Conservation (phyloP, 2,329 filamentous ascomycete species). For the Trichoderma sp. region DNA sequence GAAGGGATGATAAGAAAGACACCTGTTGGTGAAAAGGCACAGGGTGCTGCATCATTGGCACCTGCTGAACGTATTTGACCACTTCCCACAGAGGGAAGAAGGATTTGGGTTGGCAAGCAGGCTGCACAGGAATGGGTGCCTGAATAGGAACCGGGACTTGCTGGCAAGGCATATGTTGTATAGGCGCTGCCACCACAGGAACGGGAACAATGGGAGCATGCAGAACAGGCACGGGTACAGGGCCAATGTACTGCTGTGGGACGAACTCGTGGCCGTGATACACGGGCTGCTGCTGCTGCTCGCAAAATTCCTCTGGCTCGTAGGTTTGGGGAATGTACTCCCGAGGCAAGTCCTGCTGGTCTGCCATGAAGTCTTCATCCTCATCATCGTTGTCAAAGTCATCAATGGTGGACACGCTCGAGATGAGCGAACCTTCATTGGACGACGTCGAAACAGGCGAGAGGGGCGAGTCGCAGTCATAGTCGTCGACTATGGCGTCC, state of each 20-base stretch:
- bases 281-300: slow-evolving; percentile 35
- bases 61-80: slow-evolving; percentile 54
- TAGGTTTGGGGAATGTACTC: slow-evolving; percentile 47
- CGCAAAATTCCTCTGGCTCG: slow-evolving; percentile 48
- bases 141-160: slow-evolving; percentile 34
- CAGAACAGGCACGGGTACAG: slow-evolving; percentile 31
- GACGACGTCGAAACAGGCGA: slow-evolving; percentile 54
- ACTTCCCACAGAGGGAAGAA: slow-evolving; percentile 54
- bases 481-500: slow-evolving; percentile 46
- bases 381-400: slow-evolving; percentile 41
- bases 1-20: slow-evolving; percentile 52
- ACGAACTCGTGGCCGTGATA: slow-evolving; percentile 50
- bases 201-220: slow-evolving; percentile 28
- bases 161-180: slow-evolving; percentile 35
- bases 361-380: slow-evolving; percentile 45
- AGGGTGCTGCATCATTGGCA: slow-evolving; percentile 50
- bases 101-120: slow-evolving; percentile 48
- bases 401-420: slow-evolving; percentile 55
- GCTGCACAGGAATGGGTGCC: slow-evolving; percentile 40
- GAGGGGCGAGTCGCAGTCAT: slow-evolving; percentile 49
- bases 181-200: slow-evolving; percentile 14
- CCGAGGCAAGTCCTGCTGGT: slow-evolving; percentile 43
- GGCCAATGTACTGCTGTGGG: slow-evolving; percentile 47
- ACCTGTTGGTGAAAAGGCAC: slow-evolving; percentile 56
- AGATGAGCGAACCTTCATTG: slow-evolving; percentile 57